Base-by-base conservation (phyloP, 2,329 filamentous ascomycete genomes). In the Talaromyces amestolkiae region DNA sequence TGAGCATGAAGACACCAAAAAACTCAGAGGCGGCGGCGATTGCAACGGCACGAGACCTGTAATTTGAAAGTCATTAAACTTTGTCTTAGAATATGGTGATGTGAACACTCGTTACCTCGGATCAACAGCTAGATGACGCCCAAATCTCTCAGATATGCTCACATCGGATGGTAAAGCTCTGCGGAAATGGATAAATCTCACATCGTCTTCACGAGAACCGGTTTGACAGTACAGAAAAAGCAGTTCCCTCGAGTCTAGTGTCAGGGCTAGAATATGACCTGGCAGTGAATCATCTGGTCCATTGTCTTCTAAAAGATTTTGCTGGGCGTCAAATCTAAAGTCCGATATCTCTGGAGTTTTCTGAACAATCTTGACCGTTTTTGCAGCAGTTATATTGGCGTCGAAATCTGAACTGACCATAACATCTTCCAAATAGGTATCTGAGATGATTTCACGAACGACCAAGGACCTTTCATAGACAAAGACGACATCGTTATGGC, bases 401-500 rank as follows among this genome's bases (percentile, higher is more conserved):
- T 88, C 88, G 74, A 98, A 94, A 74, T 97, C 88, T 47, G 84
- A 83, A 76, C 93, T 96, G 67, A 86, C 86, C n/a, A 86, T 83
- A n/a, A 97, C 82, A 72, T 92, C 87, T 69, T 89, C 86, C 27
- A 97, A 83, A 71, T 90, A 88, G 1, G 89, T 88, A 53, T 82
- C 82, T 5, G 83, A 82, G 2, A 78, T 71, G 24, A 95, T 85
- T 75, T 96, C 90, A 71, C 89, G 90, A 68, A 98, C 87, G 70
- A 94, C 89, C 53, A 99, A 85, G 70, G 87, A 91, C 68, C 90
- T 86, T 69, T 96, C 90, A 63, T 93, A 91, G 65, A 99, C 85
- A 71, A 97, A 92, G 43, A 93, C 89, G 68, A 97, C 87, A 79
- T 98, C 93, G 70, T 95, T 93, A 67, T 88, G 83, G 51, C 83